A percentile compares a stretch with the other conserved stretches of the same genome.
These are phyloP conservation scores for Marasmius sp. DNA, from an alignment of 1,284 basidiomycete genomes.

Conservation along the genomic window DNA sequence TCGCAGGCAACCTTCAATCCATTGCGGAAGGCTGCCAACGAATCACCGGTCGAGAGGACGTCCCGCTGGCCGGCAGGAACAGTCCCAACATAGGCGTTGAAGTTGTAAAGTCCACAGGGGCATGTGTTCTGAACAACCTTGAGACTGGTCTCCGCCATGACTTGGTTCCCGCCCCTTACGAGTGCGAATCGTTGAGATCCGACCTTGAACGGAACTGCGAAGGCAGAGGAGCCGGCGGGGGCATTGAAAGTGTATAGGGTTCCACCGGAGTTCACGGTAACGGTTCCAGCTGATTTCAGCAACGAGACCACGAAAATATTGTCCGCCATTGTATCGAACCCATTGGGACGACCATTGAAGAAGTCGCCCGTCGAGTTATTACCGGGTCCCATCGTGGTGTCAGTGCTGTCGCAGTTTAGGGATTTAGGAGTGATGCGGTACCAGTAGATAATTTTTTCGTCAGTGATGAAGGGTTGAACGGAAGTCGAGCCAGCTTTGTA, in stretches of 20 bases:
- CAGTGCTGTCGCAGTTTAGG: slow-evolving; percentile 22
- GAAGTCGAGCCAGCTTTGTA: slow-evolving; percentile 21
- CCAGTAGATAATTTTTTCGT: slow-evolving; percentile 23
- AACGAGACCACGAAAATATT: not conserved
- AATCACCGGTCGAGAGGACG: slow-evolving; percentile 13
- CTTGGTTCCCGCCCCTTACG: slow-evolving; percentile 6
- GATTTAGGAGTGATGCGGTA: slow-evolving; percentile 20
- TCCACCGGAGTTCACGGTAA: slow-evolving; percentile 29
- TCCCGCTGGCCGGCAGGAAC: slow-evolving; percentile 18
- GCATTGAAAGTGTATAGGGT: slow-evolving; percentile 28
- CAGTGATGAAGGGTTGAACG: slow-evolving; percentile 17
- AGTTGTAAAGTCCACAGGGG: slow-evolving; percentile 1
- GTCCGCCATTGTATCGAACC: slow-evolving; percentile 1
- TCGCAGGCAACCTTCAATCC: slow-evolving; percentile 15
- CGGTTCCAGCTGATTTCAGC: not conserved
- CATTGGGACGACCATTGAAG: slow-evolving; percentile 1
- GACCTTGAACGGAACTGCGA: slow-evolving; percentile 29
- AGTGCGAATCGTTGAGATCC: slow-evolving; percentile 32
- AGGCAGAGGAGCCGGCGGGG: slow-evolving; percentile 28
- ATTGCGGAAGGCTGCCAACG: slow-evolving; percentile 9
- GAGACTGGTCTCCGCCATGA: not conserved
- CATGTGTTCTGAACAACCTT: slow-evolving; percentile 3
- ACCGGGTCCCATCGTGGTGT: slow-evolving; percentile 21
- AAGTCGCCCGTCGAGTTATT: slow-evolving; percentile 21
- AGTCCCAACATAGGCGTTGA: slow-evolving; percentile 22